A percentile compares a stretch with the other conserved stretches of the same genome.
Evolutionary conservation across 331 rosid species (phyloP).

Genomic region (Erythrophleum ivorense): DNA sequence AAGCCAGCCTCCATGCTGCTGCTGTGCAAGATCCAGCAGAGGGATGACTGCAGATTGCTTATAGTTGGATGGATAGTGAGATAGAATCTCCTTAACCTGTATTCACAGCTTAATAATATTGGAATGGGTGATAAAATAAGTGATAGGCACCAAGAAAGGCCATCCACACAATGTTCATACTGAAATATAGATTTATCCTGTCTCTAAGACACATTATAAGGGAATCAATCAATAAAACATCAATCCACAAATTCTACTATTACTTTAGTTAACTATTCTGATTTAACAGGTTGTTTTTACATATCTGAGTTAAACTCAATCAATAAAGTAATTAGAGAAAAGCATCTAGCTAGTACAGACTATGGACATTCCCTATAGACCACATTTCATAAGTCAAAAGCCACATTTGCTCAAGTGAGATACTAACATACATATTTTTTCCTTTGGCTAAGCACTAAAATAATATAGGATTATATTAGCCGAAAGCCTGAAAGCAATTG

Average conservation of each 20-base stretch:
- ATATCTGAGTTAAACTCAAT: background rate
- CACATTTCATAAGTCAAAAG: background rate
- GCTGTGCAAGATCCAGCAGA: conserved; percentile 97
- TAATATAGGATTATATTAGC: background rate
- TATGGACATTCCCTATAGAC: background rate
- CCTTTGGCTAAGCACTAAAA: background rate
- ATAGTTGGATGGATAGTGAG: conserved; percentile 98
- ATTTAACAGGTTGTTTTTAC: conserved; percentile 5
- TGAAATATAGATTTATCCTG: conserved; percentile 22
- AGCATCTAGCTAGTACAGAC: conserved; percentile 5
- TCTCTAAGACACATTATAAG: conserved; percentile 14
- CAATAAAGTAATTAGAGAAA: conserved; percentile 9
- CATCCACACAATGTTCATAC: background rate
- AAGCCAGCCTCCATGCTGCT: conserved; percentile 99
- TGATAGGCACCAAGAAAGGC: background rate
- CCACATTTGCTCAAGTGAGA: background rate
- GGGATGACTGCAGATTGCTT: conserved; percentile 99
- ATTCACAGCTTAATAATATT: conserved; percentile 29
- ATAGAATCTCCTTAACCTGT: conserved; percentile 82
- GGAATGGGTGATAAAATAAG: background rate
- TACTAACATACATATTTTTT: background rate
- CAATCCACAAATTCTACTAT: background rate
- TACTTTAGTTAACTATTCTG: background rate
- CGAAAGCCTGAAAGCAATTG: background rate
- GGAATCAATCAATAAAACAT: conserved; percentile 31